phyloP scores from a whole-genome alignment of 2,329 filamentous ascomycete genomes.

The Ampelomyces quisqualis region DNA sequence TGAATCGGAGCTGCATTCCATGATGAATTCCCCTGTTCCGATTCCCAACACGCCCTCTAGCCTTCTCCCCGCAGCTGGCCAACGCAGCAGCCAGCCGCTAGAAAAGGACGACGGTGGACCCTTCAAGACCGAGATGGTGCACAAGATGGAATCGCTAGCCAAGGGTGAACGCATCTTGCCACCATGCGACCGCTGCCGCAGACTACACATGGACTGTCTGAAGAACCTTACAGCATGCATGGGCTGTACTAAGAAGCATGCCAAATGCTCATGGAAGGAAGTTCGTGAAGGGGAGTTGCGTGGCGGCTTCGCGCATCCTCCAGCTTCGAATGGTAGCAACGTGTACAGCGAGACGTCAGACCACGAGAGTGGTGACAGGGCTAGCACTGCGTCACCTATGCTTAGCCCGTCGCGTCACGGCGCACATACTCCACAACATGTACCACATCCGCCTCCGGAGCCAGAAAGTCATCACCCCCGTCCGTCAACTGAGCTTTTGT shows the following conservation, averaged over 20 bases:
- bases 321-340: slow-evolving; percentile 25
- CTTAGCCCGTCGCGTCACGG: slow-evolving; percentile 27
- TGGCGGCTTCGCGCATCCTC: slow-evolving; percentile 26
- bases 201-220: slow-evolving; percentile 76
- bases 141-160: slow-evolving; percentile 71
- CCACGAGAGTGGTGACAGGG: slow-evolving; percentile 28
- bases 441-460: slow-evolving; percentile 10
- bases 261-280: slow-evolving; percentile 82
- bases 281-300: slow-evolving; percentile 70
- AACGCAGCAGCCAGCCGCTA: slow-evolving; percentile 38
- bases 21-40: slow-evolving; percentile 52
- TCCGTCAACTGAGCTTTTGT: slow-evolving; percentile 2
- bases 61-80: slow-evolving; percentile 51
- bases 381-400: slow-evolving; percentile 35
- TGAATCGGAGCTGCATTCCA: slow-evolving; percentile 44
- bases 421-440: slow-evolving; percentile 20
- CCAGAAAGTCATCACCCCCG: not conserved
- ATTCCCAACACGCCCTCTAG: slow-evolving; percentile 58
- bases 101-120: slow-evolving; percentile 60
- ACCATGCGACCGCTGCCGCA: slow-evolving; percentile 79
- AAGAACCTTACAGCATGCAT: slow-evolving; percentile 85
- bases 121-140: slow-evolving; percentile 66
- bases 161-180: slow-evolving; percentile 76
- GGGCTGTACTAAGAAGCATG: slow-evolving; percentile 87
- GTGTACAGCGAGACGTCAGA: slow-evolving; percentile 39